Evolutionary conservation across 164 flowering plant species (phyloP), one percentile per base, ranked within the genome.

Genomic region (Tetrastigma voinierianum): DNA sequence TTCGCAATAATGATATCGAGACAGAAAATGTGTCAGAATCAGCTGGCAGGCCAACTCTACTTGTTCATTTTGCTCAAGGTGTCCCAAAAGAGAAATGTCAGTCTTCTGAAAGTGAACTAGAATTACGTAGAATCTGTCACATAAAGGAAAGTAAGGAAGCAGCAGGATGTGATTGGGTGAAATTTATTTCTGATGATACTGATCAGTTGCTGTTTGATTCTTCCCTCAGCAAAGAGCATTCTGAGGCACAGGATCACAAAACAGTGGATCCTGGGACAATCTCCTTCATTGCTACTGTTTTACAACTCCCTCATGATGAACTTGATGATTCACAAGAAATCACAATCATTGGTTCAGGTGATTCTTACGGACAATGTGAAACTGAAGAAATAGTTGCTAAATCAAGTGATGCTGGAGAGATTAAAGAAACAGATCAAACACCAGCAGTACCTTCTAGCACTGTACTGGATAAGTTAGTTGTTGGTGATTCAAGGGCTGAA

Each of bases 231-330:
- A 43, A 46, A n/a, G 66, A 57, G 10, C 18, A 25, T 17, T 21
- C 16, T 51, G 70, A 61, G 25, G 65, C 54, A 9, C 61, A 64
- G 19, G 53, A 60, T 32, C 20, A 57, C 17, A 66, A 46, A 52
- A 23, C 46, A 8, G 66, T 60, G 11, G 77, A 73, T 60, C 32
- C 69, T 58, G 73, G 71, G 43, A 55, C 61, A 1, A 55, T 44
- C 2, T 59, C 74, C 54, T 67, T 68, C 45, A 47, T 69, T 48
- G 66, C 73, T 51, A 58, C 62, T 57, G 51, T 66, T 23, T 21
- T 72, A 51, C 62, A 76, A 32, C 49, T 43, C 45, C 65, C 72
- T 9, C 70, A 64, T 43, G 66, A 56, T 11, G 11, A 24, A 55
- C 3, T 44, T 16, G 20, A 46, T 8, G 48, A 46, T 46, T 43